Conservation (phyloP, 1,139 yeast species). For the Taphrina deformans region DNA sequence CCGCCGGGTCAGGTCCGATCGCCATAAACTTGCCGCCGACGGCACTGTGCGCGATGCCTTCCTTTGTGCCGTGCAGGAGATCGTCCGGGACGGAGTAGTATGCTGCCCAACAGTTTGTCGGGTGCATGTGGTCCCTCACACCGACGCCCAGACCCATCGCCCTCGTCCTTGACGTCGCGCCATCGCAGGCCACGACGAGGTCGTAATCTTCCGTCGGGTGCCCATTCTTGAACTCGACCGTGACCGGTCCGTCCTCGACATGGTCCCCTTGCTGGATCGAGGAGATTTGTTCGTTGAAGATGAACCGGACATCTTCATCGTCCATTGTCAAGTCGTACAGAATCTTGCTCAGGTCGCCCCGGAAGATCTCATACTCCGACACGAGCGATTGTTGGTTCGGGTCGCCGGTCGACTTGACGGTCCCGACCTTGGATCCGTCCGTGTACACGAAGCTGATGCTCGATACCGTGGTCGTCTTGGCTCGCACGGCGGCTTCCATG, state of each 20-base stretch:
- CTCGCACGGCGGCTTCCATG: not conserved
- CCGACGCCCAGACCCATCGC: not conserved
- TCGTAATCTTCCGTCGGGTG: not conserved
- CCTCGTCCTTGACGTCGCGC: not conserved
- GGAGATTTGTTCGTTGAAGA: not conserved
- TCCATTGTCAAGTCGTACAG: constrained; percentile 5
- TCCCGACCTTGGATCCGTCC: not conserved
- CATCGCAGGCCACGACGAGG: constrained; percentile 16
- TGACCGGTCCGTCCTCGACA: not conserved
- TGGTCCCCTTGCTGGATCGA: not conserved
- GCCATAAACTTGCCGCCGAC: not conserved
- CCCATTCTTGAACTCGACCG: not conserved
- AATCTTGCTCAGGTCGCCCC: not conserved
- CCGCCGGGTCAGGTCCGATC: not conserved
- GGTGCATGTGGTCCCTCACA: not conserved
- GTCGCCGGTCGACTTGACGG: not conserved
- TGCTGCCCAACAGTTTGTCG: not conserved
- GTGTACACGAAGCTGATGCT: constrained; percentile 1
- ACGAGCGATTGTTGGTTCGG: constrained; percentile 1
- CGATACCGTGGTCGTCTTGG: not conserved
- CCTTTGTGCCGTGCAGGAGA: not conserved
- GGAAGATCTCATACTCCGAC: constrained; percentile 11
- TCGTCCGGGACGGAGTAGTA: constrained; percentile 3
- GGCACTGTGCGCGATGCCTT: not conserved
- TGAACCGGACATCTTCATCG: not conserved